A percentile compares a stretch with the other conserved stretches of the same genome.
Conservation (phyloP, 2,329 filamentous ascomycete genomes). For the Sarocladium kiliense region DNA sequence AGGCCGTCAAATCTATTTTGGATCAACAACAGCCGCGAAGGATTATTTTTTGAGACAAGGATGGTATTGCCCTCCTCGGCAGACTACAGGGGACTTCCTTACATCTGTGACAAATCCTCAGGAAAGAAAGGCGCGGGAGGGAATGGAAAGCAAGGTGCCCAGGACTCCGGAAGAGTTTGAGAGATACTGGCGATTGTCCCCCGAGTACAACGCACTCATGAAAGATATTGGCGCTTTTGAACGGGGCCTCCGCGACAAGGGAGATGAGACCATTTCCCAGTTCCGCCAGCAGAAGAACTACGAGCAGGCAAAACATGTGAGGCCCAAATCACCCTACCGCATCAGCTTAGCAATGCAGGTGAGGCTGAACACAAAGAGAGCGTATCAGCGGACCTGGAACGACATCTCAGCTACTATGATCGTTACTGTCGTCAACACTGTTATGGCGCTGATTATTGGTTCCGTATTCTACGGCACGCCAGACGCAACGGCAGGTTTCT, state of each 20-base stretch:
- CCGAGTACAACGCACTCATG: slow-evolving; percentile 36
- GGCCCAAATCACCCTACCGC: slow-evolving; percentile 52
- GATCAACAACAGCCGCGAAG: slow-evolving; percentile 53
- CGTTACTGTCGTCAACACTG: slow-evolving; percentile 39
- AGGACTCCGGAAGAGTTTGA: slow-evolving; percentile 68
- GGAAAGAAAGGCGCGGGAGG: slow-evolving; percentile 50
- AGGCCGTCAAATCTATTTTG: slow-evolving; percentile 73
- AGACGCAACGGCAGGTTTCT: slow-evolving; percentile 45
- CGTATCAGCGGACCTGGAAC: slow-evolving; percentile 48
- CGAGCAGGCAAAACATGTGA: slow-evolving; percentile 46
- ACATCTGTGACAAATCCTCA: slow-evolving; percentile 62
- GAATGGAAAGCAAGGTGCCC: slow-evolving; percentile 58
- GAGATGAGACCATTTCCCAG: slow-evolving; percentile 30
- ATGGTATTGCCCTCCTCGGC: slow-evolving; percentile 60
- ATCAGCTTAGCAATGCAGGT: slow-evolving; percentile 51
- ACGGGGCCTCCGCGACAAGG: slow-evolving; percentile 33
- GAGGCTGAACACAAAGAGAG: slow-evolving; percentile 42
- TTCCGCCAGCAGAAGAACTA: slow-evolving; percentile 43
- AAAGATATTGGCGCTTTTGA: slow-evolving; percentile 47
- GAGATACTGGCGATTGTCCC: slow-evolving; percentile 37
- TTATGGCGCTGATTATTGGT: slow-evolving; percentile 57
- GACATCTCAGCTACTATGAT: slow-evolving; percentile 44
- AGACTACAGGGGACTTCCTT: slow-evolving; percentile 66
- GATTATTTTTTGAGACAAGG: slow-evolving; percentile 64
- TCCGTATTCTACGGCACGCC: slow-evolving; percentile 53